Conservation (phyloP, 2,329 filamentous ascomycete genomes). For the Phialocephala subalpina region DNA sequence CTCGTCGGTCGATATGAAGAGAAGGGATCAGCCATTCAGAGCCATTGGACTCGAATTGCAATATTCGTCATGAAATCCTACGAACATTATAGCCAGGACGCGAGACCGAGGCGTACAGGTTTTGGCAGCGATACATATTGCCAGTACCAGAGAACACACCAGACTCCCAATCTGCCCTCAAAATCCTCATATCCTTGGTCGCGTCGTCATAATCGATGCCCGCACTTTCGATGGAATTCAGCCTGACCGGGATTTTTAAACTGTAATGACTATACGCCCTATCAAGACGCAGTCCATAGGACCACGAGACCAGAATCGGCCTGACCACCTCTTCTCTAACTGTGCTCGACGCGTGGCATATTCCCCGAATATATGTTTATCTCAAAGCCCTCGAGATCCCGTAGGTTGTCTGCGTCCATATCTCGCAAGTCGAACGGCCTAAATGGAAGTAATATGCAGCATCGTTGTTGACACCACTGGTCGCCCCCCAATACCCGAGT, state of each 20-base stretch:
- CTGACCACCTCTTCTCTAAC: not conserved
- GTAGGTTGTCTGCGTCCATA: conserved; percentile 1
- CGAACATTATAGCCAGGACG: not conserved
- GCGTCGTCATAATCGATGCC: conserved; percentile 7
- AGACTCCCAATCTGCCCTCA: not conserved
- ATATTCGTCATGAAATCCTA: conserved; percentile 74
- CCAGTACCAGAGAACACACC: not conserved
- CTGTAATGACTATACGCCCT: not conserved
- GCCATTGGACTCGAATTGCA: conserved; percentile 82
- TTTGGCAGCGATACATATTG: conserved; percentile 2
- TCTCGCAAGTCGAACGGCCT: not conserved
- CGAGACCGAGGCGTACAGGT: conserved; percentile 1
- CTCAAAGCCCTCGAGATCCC: not conserved
- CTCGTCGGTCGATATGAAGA: conserved; percentile 81
- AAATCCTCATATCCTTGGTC: not conserved
- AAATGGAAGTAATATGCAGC: not conserved
- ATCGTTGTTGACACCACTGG: not conserved
- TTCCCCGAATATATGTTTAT: not conserved
- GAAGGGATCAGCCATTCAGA: conserved; percentile 78
- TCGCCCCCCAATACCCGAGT: not conserved
- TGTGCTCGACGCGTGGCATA: not conserved
- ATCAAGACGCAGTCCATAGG: not conserved
- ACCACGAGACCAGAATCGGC: not conserved
- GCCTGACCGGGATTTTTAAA: not conserved
- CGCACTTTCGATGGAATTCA: conserved; percentile 5